Evolutionary conservation across 23 red algal species (phyloP), one percentile per base, ranked within the genome.

Genomic region (Chondrus crispus): DNA sequence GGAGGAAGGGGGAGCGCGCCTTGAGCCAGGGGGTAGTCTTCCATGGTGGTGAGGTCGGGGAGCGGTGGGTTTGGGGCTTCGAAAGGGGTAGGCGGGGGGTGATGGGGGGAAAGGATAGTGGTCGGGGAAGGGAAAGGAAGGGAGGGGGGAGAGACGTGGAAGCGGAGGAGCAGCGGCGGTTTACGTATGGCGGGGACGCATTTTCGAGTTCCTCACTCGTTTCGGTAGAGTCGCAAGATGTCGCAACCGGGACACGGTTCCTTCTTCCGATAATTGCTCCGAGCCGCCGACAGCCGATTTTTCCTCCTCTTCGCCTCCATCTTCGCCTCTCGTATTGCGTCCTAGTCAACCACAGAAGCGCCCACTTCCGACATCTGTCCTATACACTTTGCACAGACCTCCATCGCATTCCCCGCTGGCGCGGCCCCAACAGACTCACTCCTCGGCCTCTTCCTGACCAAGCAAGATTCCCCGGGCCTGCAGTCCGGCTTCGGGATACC

Each of bases 1-100:
- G 26, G 66, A 24, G 84, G 84, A 66, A 45, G 66, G 84, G 47
- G 66, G 84, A 12, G 77, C 77, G 77, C 3, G 24, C 22, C 77
- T 82, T 82, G n/a, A 49, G 10, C 77, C 77, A 82, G 50, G 57
- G n/a, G 77, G 35, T 82, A 82, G 77, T 49, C 47, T 32, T 82
- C 77, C 77, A 82, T 82, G 38, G 18, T 50, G 41, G 9, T n/a
- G n/a, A n/a, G n/a, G n/a, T n/a, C n/a, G n/a, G n/a, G n/a, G n/a
- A n/a, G n/a, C n/a, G n/a, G n/a, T n/a, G n/a, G n/a, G n/a, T n/a
- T n/a, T n/a, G n/a, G n/a, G n/a, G n/a, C n/a, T n/a, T n/a, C n/a
- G n/a, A n/a, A n/a, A n/a, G n/a, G n/a, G n/a, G n/a, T n/a, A n/a
- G 73, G 73, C 32, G 13, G 73, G 73, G 18, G 13, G 73, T 78